Percentiles rank a stretch among this genome's conserved stretches.
Evolutionary conservation across 495 filamentous ascomycete genomes (phyloP).

Genomic region (Lindgomyces ingoldianus): DNA sequence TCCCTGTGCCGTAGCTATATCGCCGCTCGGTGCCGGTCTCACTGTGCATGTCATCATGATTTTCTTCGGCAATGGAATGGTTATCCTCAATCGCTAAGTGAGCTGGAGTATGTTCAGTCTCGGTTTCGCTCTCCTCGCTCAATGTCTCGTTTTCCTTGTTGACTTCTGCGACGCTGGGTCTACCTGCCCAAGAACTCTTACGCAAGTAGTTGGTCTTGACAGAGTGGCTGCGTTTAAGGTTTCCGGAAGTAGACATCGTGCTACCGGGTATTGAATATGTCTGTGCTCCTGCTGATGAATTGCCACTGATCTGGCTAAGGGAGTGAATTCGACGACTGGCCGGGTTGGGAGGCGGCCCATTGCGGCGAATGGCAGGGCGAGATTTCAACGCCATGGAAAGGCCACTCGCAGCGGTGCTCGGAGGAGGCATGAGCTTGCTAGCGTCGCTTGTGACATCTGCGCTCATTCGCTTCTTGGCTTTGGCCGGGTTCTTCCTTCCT

Average conservation of each 20-base stretch:
- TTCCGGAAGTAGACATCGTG: constrained; percentile 46
- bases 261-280: constrained; percentile 56
- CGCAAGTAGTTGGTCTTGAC: constrained; percentile 64
- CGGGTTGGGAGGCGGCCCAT: constrained; percentile 45
- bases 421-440: constrained; percentile 46
- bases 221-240: constrained; percentile 64
- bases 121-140: constrained; percentile 43
- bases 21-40: constrained; percentile 57
- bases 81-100: constrained; percentile 6
- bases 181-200: constrained; percentile 72
- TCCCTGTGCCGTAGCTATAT: constrained; percentile 34
- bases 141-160: constrained; percentile 67
- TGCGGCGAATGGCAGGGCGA: constrained; percentile 45
- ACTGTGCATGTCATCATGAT: constrained; percentile 51
- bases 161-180: constrained; percentile 46
- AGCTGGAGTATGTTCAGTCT: constrained; percentile 13
- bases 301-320: constrained; percentile 82
- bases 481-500: constrained; percentile 47
- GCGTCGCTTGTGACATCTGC: constrained; percentile 49
- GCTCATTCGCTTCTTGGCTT: constrained; percentile 64
- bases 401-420: constrained; percentile 40
- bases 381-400: constrained; percentile 47
- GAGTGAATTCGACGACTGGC: constrained; percentile 77
- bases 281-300: constrained; percentile 65
- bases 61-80: constrained; percentile 46